phyloP scores from a whole-genome alignment of 371 early-diverging fungal genomes.

The Apophysomyces ossiformis region DNA sequence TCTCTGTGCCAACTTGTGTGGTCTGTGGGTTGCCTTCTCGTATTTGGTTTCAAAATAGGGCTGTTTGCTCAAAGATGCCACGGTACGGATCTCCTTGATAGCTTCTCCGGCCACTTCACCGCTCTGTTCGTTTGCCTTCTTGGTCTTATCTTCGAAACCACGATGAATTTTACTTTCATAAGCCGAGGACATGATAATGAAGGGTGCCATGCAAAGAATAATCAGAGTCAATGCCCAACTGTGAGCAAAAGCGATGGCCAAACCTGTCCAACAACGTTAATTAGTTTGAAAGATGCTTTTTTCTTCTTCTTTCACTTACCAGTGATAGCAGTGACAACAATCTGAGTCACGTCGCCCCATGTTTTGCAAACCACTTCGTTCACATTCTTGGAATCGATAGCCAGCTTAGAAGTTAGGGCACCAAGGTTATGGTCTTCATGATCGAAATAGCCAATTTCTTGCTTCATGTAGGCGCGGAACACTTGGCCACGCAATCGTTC shows the following conservation, averaged over 20 bases:
- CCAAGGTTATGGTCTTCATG: constrained; percentile 82
- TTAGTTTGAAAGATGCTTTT: not conserved
- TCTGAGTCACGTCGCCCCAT: constrained; percentile 54
- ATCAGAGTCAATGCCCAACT: constrained; percentile 60
- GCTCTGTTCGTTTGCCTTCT: constrained; percentile 62
- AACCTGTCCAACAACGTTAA: constrained; percentile 3
- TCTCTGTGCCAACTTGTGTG: constrained; percentile 62
- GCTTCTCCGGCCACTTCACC: constrained; percentile 78
- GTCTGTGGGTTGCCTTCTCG: constrained; percentile 53
- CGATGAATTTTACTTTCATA: constrained; percentile 31
- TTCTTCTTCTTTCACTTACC: constrained; percentile 13
- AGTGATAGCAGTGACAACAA: constrained; percentile 40
- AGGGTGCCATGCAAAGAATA: constrained; percentile 47
- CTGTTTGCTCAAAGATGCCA: constrained; percentile 76
- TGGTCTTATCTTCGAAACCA: constrained; percentile 58
- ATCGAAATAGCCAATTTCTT: constrained; percentile 92
- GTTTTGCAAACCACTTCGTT: constrained; percentile 63
- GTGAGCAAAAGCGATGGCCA: constrained; percentile 42
- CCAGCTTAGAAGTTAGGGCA: constrained; percentile 80
- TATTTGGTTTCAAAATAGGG: constrained; percentile 63
- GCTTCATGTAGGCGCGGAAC: constrained; percentile 70
- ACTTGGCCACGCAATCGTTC: constrained; percentile 59
- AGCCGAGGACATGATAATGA: constrained; percentile 38
- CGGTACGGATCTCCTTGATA: constrained; percentile 81
- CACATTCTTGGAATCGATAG: constrained; percentile 80